Evolutionary conservation across 441 rosid species (phyloP).

Genomic region (Brassica balearica): DNA sequence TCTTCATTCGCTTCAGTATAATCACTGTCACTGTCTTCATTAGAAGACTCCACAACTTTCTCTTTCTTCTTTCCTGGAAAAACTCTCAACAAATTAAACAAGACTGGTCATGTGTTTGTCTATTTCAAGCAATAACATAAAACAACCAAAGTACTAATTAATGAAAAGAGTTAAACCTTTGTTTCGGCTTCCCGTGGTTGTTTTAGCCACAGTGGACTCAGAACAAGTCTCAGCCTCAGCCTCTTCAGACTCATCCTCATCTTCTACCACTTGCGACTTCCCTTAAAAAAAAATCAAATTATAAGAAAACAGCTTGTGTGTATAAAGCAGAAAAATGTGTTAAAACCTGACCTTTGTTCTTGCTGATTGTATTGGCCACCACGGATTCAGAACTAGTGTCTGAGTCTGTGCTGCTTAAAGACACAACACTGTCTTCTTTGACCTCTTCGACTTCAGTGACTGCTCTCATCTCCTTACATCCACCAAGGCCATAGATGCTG

Average conservation of each 20-base stretch:
- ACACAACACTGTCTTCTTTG: neutral
- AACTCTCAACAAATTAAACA: conserved; percentile 17
- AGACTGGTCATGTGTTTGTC: neutral
- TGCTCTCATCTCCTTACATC: conserved; percentile 22
- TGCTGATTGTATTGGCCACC: conserved; percentile 4
- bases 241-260: conserved; percentile 15
- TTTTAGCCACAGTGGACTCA: neutral
- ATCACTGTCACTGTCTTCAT: conserved; percentile 21
- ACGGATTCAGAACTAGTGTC: neutral
- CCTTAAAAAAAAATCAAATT: conserved; percentile 1
- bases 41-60: conserved; percentile 14
- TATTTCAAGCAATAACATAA: neutral
- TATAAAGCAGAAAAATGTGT: neutral
- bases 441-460: neutral
- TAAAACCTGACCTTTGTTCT: conserved; percentile 16
- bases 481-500: conserved; percentile 24
- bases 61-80: conserved; percentile 18
- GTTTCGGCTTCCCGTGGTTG: neutral
- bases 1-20: conserved; percentile 3
- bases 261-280: conserved; percentile 20
- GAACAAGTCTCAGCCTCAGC: conserved; percentile 13
- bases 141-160: neutral
- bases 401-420: conserved; percentile 16
- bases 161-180: conserved; percentile 11
- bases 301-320: neutral